Conservation (phyloP, 352 stramenopile species). For the Pythium oligandrum region DNA sequence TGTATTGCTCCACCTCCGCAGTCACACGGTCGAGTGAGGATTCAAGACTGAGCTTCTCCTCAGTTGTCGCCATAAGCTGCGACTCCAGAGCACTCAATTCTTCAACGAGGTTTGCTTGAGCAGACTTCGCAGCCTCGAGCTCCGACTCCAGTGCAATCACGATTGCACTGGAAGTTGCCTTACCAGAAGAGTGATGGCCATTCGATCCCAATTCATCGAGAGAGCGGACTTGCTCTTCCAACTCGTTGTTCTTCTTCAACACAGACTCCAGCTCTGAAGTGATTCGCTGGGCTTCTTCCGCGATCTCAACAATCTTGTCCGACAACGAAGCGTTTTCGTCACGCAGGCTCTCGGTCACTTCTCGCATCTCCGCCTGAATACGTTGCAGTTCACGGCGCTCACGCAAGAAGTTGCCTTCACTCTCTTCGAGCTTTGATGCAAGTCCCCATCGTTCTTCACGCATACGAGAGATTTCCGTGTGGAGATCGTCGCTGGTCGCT, state of each 20-base stretch:
- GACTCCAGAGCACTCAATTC: constrained; percentile 25
- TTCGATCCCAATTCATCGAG: no score
- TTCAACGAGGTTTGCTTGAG: constrained; percentile 5
- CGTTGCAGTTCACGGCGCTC: constrained; percentile 21
- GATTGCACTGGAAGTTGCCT: background rate
- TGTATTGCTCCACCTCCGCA: background rate
- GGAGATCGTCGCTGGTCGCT: constrained; percentile 20
- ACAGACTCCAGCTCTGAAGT: constrained; percentile 13
- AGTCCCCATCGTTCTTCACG: constrained; percentile 22
- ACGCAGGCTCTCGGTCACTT: constrained; percentile 16
- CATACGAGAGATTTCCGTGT: constrained; percentile 19
- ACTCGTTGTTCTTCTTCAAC: constrained; percentile 10
- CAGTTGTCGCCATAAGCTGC: constrained; percentile 14
- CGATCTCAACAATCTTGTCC: constrained; percentile 20
- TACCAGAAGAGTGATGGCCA: no score
- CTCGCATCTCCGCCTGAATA: constrained; percentile 4
- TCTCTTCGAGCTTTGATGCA: constrained; percentile 17
- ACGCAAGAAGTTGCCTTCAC: constrained; percentile 9
- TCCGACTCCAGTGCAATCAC: background rate
- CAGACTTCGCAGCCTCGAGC: no score
- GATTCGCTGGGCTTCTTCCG: constrained; percentile 24
- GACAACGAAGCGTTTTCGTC: constrained; percentile 18
- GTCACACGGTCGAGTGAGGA: constrained; percentile 5
- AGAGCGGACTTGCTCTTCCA: constrained; percentile 6
- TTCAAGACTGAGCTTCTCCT: constrained; percentile 14